Base-by-base conservation (phyloP, 192 early-diverging fungal species). In the Coemansia sp. region DNA sequence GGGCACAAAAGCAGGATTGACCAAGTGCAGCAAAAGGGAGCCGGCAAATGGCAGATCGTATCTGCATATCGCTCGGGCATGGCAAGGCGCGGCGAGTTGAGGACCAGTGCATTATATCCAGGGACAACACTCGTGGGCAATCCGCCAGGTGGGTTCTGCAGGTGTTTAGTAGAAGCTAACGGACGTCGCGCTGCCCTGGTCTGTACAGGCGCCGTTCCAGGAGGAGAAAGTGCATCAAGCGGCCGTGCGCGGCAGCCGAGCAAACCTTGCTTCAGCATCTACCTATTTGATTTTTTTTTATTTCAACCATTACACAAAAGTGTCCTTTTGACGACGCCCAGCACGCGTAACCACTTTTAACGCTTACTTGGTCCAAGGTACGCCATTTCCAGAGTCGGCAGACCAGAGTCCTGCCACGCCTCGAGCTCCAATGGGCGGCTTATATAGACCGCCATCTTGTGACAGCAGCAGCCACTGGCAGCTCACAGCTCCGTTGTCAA, bases 11-110 rank as follows among this genome's bases (percentile, higher is more conserved):
- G 51, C 51, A 53, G 51, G 51, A 53, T 53, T 53, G 20, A 29
- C 51, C 20, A 13, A 22, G 15, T 31, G 55, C 51, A 24, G 27
- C 32, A 65, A 24, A 56, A 19, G 56, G 41, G 67, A 50, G 46
- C 44, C 22, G 45, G 46, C 40, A 46, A 20, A 46, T 10, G 58
- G 58, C 36, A 69, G 22, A 69, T 69, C 59, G 45, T 41, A 69
- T 62, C 68, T 69, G 68, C 68, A 69, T 69, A 31, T 38, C 59
- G 36, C 20, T 61, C 59, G 9, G 38, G 19, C 34, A 39, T 19
- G 59, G 36, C 59, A 36, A 48, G 19, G 46, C 46, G 46, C 46
- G 46, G 46, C 46, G 46, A 48, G 46, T 48, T 48, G 46, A 48
- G 46, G 46, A 20, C 46, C 17, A 48, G n/a, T 19, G 8, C 46